Conservation (phyloP, 805 yeast genomes). For the Brettanomyces anomalus region DNA sequence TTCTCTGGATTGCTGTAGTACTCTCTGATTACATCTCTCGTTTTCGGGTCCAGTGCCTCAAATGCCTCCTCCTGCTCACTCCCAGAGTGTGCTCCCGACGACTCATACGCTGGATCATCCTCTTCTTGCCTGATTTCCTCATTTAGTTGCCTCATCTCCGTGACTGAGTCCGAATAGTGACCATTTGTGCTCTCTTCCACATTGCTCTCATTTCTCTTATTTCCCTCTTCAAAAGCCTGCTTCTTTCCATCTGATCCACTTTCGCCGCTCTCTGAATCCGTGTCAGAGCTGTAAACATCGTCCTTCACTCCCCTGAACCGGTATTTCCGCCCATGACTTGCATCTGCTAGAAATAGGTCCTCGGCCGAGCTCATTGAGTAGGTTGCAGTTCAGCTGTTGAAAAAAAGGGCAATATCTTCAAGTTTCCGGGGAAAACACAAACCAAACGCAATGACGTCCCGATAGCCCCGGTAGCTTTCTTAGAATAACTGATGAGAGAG, state of each 20-base stretch:
- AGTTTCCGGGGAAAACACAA: too few relatives aligned
- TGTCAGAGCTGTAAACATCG: neutral
- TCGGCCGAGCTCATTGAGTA: too few relatives aligned
- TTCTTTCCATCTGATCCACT: conserved; percentile 3
- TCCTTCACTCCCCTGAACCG: neutral
- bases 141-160: neutral
- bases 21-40: conserved; percentile 12
- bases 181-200: neutral
- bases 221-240: conserved; percentile 12
- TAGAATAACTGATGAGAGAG: too few relatives aligned
- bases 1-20: too few relatives aligned
- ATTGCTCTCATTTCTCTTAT: conserved; percentile 8
- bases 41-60: conserved; percentile 37
- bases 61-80: conserved; percentile 13
- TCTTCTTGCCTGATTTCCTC: neutral
- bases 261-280: neutral
- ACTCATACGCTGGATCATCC: neutral
- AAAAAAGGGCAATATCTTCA: too few relatives aligned
- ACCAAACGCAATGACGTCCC: too few relatives aligned
- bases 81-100: too few relatives aligned
- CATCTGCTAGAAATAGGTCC: too few relatives aligned
- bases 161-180: too few relatives aligned
- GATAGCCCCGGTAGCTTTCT: too few relatives aligned
- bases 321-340: neutral
- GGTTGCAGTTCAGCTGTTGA: too few relatives aligned